A percentile compares a stretch with the other conserved stretches of the same genome.
Conservation (phyloP, 768 basidiomycete genomes). For the Auricularia cornea region DNA sequence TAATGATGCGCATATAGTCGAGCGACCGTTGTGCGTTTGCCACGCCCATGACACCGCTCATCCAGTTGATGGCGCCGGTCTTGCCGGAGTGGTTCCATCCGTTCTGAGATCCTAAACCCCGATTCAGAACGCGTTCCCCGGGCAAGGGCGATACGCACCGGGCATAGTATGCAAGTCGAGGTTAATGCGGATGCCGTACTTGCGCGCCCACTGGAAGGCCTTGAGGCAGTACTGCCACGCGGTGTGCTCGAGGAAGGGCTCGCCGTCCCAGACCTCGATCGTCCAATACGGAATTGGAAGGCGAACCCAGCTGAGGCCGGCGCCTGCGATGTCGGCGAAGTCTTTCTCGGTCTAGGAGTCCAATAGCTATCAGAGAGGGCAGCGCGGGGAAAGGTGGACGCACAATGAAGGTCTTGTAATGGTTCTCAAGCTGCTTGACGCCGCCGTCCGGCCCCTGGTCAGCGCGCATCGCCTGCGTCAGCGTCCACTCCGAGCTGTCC, state of each 20-base stretch:
- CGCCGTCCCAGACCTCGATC: slow-evolving; percentile 63
- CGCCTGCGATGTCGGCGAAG: slow-evolving; percentile 80
- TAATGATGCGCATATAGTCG: slow-evolving; percentile 64
- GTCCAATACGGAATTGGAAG: slow-evolving; percentile 83
- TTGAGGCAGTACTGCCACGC: slow-evolving; percentile 75
- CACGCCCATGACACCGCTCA: slow-evolving; percentile 76
- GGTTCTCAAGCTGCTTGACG: slow-evolving; percentile 57
- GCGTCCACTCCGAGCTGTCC: slow-evolving; percentile 56
- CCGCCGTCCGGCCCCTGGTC: slow-evolving; percentile 51
- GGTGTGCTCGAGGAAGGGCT: slow-evolving; percentile 67
- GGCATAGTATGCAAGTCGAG: slow-evolving; percentile 76
- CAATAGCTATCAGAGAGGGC: not conserved
- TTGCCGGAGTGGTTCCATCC: slow-evolving; percentile 90
- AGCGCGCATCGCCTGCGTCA: slow-evolving; percentile 55
- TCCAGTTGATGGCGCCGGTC: slow-evolving; percentile 54
- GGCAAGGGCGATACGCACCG: slow-evolving; percentile 30
- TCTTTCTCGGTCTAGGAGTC: slow-evolving; percentile 70
- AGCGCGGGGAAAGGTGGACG: slow-evolving; percentile 14
- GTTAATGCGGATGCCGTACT: slow-evolving; percentile 78
- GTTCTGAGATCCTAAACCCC: not conserved
- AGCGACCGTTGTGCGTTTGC: slow-evolving; percentile 78
- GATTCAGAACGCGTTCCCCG: not conserved
- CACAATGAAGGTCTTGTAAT: slow-evolving; percentile 81
- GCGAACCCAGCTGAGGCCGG: slow-evolving; percentile 78
- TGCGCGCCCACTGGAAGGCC: slow-evolving; percentile 73